phyloP scores from a whole-genome alignment of 2,329 filamentous ascomycete species.

The Penicillium concentricum region DNA sequence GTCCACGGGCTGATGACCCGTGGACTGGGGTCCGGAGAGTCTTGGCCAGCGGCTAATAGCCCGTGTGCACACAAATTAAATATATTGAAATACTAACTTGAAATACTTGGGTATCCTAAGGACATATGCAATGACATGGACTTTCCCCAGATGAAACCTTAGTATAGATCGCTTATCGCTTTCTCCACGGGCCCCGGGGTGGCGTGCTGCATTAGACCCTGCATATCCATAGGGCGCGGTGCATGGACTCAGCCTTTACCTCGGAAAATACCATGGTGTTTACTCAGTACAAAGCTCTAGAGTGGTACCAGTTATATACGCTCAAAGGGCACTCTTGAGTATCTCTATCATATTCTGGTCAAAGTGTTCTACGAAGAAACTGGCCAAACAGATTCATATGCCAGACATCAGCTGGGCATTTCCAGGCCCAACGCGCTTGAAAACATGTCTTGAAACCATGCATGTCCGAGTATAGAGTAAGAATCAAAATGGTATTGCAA shows the following conservation, averaged over 20 bases:
- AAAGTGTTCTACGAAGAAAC: constrained; percentile 4
- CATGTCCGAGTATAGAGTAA: not conserved
- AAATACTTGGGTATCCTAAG: not conserved
- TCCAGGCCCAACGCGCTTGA: not conserved
- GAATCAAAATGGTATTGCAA: constrained; percentile 37
- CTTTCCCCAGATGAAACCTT: not conserved
- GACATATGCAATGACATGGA: not conserved
- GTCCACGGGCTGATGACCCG: not conserved
- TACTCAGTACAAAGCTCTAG: not conserved
- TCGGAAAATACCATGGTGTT: not conserved
- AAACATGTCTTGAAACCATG: not conserved
- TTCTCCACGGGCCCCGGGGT: constrained; percentile 13
- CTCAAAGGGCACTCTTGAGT: not conserved
- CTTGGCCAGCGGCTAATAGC: constrained; percentile 5
- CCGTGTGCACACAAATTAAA: not conserved
- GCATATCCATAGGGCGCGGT: constrained; percentile 8
- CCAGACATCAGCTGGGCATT: not conserved
- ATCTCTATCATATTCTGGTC: not conserved
- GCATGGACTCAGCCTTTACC: not conserved
- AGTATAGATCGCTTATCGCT: constrained; percentile 10
- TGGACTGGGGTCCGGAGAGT: constrained; percentile 1
- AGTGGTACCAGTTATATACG: not conserved
- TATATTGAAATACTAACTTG: not conserved
- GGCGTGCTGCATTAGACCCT: constrained; percentile 15
- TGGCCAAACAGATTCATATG: not conserved